These are phyloP conservation scores for Exserohilum turcica DNA, from an alignment of 2,329 filamentous ascomycete genomes.

Conservation along the genomic window DNA sequence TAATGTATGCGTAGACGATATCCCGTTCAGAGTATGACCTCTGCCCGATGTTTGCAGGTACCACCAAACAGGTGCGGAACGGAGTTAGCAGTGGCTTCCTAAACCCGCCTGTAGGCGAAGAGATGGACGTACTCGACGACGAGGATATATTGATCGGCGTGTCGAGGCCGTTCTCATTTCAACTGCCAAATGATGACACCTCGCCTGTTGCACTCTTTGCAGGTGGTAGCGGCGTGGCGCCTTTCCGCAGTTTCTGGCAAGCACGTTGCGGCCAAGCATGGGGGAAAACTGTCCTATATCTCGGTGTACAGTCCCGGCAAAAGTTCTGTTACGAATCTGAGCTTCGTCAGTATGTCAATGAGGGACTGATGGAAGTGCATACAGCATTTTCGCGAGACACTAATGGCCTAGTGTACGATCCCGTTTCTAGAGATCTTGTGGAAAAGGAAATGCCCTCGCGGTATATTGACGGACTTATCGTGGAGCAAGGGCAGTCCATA, in stretches of 20 bases:
- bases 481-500: constrained; percentile 57
- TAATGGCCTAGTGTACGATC: constrained; percentile 55
- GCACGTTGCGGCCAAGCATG: constrained; percentile 24
- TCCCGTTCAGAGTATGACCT: constrained; percentile 59
- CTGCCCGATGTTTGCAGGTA: constrained; percentile 38
- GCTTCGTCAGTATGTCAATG: constrained; percentile 44
- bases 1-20: constrained; percentile 44
- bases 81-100: constrained; percentile 61
- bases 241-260: constrained; percentile 35
- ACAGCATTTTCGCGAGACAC: constrained; percentile 60
- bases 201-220: constrained; percentile 61
- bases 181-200: constrained; percentile 57
- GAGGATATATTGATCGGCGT: constrained; percentile 60
- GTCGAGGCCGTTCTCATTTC: constrained; percentile 58
- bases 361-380: constrained; percentile 59
- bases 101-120: constrained; percentile 55
- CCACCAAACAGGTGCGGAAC: constrained; percentile 38
- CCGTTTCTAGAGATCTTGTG: constrained; percentile 50
- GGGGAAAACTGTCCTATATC: constrained; percentile 29
- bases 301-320: constrained; percentile 29
- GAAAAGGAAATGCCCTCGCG: constrained; percentile 57
- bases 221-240: constrained; percentile 46
- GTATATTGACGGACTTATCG: constrained; percentile 60
- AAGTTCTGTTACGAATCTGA: constrained; percentile 33
- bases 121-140: constrained; percentile 43